Percentiles rank a stretch among this genome's conserved stretches.
phyloP scores from a whole-genome alignment of 225 moss, liverwort and hornwort genomes.

The Pseudisothecium myosuroides region DNA sequence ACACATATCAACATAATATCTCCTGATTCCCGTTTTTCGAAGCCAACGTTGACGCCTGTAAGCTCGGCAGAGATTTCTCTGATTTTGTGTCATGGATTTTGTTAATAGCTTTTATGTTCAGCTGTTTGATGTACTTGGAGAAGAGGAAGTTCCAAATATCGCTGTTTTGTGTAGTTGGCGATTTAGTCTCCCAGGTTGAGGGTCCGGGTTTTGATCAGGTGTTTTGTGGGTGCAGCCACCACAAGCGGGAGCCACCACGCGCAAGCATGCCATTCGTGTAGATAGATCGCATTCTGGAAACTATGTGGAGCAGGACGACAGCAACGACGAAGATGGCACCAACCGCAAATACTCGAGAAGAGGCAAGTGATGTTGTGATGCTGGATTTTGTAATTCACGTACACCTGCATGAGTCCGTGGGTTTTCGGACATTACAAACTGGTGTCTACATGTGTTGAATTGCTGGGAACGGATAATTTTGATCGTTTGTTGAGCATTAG shows the following conservation, averaged over 20 bases:
- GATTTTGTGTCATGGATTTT: not conserved
- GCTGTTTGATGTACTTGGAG: not conserved
- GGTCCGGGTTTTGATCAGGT: not conserved
- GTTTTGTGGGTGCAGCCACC: constrained; percentile 20
- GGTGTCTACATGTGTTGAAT: not conserved
- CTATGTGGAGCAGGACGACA: constrained; percentile 37
- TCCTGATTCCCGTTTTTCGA: constrained; percentile 40
- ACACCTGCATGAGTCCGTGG: not conserved
- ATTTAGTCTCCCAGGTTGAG: not conserved
- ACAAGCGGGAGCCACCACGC: constrained; percentile 73
- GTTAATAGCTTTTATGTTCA: not conserved
- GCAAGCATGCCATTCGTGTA: constrained; percentile 66
- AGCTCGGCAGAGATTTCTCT: not conserved
- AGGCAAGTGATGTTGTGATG: constrained; percentile 27
- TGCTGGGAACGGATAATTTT: not conserved
- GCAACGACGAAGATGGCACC: constrained; percentile 66
- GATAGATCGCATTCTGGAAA: constrained; percentile 48
- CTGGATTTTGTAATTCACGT: not conserved
- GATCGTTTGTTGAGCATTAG: not conserved
- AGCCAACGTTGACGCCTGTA: constrained; percentile 43
- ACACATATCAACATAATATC: constrained; percentile 42
- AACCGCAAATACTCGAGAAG: constrained; percentile 68
- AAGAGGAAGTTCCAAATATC: not conserved
- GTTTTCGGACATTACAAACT: not conserved
- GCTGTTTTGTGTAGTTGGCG: not conserved